Percentiles rank a stretch among this genome's conserved stretches.
phyloP scores from a whole-genome alignment of 495 filamentous ascomycete genomes.

The Aspergillus diversus region DNA sequence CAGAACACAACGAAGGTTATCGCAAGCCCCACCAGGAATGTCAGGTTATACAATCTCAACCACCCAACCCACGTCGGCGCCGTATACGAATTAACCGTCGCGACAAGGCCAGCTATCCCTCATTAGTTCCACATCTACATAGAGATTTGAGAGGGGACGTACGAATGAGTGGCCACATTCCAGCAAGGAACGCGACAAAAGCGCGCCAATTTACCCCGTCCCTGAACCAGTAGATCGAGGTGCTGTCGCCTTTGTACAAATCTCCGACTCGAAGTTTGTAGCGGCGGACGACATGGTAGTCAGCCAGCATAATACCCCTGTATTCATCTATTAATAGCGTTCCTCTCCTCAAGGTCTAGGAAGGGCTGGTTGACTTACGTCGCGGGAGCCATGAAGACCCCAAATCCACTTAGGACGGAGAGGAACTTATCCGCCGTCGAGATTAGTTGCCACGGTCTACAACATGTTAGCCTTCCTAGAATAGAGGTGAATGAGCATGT shows the following conservation, averaged over 20 bases:
- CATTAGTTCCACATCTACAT: not conserved
- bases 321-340: not conserved
- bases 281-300: constrained; percentile 11
- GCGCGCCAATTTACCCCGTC: constrained; percentile 16
- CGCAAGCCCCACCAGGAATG: constrained; percentile 11
- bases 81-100: constrained; percentile 1
- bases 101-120: constrained; percentile 9
- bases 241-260: constrained; percentile 10
- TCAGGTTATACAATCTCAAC: constrained; percentile 12
- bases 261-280: constrained; percentile 7
- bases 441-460: constrained; percentile 17
- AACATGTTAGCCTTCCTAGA: too few species aligned
- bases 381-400: constrained; percentile 16
- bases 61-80: constrained; percentile 3
- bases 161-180: constrained; percentile 18
- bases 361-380: constrained; percentile 5
- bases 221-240: constrained; percentile 13
- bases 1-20: constrained; percentile 10
- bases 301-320: constrained; percentile 14
- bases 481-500: too few species aligned
- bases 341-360: not conserved
- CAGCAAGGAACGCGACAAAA: constrained; percentile 6
- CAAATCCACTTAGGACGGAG: constrained; percentile 17
- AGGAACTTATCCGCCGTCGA: constrained; percentile 15
- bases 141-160: not conserved